Conservation (phyloP, 148 eudicot species). For the Beta vulgaris region DNA sequence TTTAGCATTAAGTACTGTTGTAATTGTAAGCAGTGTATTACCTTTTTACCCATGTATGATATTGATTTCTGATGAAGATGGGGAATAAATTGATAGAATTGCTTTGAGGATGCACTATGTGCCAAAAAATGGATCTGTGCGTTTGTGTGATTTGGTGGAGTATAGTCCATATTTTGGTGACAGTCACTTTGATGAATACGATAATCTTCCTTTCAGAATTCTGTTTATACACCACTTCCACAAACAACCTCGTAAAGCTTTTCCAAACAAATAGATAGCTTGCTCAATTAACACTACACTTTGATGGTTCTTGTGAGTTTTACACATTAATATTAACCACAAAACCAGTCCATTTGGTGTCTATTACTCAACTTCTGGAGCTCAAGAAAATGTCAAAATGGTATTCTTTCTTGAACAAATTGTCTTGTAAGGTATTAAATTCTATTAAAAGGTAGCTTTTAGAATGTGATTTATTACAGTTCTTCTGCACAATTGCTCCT, state of each 20-base stretch:
- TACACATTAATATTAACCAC: not conserved
- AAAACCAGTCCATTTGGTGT: not conserved
- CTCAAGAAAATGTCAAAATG: too few relatives aligned
- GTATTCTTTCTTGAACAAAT: not conserved
- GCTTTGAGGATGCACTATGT: not conserved
- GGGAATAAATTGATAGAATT: not conserved
- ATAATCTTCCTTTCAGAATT: not conserved
- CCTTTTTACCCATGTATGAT: not conserved
- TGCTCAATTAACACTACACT: not conserved
- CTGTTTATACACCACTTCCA: not conserved
- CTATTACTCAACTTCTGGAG: not conserved
- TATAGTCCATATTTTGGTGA: not conserved
- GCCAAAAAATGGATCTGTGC: not conserved
- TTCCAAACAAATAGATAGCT: not conserved
- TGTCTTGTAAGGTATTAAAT: not conserved
- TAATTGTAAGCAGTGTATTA: not conserved
- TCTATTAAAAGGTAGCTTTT: not conserved
- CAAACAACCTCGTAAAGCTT: not conserved
- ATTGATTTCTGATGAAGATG: not conserved
- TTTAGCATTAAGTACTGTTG: not conserved
- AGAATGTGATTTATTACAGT: not conserved
- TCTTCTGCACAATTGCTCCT: not conserved
- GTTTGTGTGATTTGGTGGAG: not conserved
- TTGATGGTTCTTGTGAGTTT: not conserved
- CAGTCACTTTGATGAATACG: not conserved